Evolutionary conservation across 1,139 yeast genomes (phyloP).

Genomic region (Saccharomyces hybrid): DNA sequence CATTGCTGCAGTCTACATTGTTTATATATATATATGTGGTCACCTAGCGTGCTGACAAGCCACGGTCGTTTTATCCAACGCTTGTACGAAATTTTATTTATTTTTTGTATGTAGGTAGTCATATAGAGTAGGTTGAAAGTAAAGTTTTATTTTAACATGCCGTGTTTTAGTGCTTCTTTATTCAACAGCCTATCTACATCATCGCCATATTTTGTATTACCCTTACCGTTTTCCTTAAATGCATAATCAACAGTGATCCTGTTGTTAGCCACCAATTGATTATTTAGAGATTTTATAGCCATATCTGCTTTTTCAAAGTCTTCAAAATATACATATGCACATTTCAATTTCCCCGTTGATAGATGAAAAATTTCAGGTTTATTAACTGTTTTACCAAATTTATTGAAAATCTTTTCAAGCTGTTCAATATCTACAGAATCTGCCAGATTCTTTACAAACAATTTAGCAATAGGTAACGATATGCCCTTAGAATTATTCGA

Average conservation of each 20-base stretch:
- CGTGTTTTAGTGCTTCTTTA: slow-evolving; percentile 47
- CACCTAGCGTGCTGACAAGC: no score
- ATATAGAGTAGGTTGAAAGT: neutral
- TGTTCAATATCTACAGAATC: slow-evolving; percentile 58
- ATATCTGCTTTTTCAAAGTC: slow-evolving; percentile 63
- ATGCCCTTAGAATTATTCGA: neutral
- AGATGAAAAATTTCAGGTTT: slow-evolving; percentile 50
- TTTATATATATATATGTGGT: neutral
- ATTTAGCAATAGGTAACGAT: slow-evolving; percentile 61
- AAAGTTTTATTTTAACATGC: slow-evolving; percentile 11
- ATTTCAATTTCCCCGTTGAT: slow-evolving; percentile 44
- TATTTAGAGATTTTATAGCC: slow-evolving; percentile 66
- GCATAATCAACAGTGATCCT: slow-evolving; percentile 63
- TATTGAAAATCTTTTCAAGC: slow-evolving; percentile 52
- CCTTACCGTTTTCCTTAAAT: slow-evolving; percentile 52
- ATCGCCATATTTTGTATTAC: slow-evolving; percentile 63
- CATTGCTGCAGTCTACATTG: no score
- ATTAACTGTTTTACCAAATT: slow-evolving; percentile 55
- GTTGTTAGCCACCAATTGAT: slow-evolving; percentile 61
- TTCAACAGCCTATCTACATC: slow-evolving; percentile 68
- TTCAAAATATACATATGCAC: slow-evolving; percentile 55
- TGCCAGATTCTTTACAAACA: slow-evolving; percentile 68
- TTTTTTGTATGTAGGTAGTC: no score
- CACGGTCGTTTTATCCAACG: no score
- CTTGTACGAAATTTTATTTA: no score